Conservation (phyloP, 2,329 filamentous ascomycete genomes). For the Fusarium begoniae region DNA sequence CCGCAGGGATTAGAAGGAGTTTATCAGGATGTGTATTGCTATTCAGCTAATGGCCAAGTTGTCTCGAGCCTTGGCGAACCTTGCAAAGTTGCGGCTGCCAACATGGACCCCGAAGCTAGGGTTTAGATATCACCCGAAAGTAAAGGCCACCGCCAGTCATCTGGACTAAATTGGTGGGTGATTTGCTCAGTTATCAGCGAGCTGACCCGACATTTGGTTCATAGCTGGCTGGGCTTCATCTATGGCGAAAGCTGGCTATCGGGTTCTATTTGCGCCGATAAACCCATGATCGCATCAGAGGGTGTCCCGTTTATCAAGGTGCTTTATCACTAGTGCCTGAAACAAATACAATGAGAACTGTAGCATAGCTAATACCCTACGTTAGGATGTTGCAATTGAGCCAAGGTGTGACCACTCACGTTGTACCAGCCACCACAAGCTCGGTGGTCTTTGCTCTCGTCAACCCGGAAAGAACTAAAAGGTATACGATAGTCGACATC, state of each 20-base stretch:
- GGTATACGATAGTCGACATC: not conserved
- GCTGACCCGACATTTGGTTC: not conserved
- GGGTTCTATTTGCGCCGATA: not conserved
- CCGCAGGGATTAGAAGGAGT: not conserved
- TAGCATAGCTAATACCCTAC: not conserved
- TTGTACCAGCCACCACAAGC: not conserved
- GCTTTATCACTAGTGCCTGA: not conserved
- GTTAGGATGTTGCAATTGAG: rapidly evolving
- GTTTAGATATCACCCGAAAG: not conserved
- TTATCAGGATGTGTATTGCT: conserved; percentile 13
- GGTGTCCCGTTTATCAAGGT: not conserved
- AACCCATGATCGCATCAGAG: not conserved
- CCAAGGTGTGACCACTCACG: not conserved
- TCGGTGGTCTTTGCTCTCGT: not conserved
- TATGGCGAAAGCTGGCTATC: rapidly evolving
- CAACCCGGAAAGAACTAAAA: not conserved
- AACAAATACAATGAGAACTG: conserved; percentile 5
- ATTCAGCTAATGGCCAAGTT: not conserved
- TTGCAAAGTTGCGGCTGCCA: not conserved
- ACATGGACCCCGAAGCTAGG: conserved; percentile 7
- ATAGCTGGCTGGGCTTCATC: no score
- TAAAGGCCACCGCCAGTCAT: not conserved
- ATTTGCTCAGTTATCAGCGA: not conserved
- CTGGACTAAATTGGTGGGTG: rapidly evolving
- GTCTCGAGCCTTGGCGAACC: conserved; percentile 5